Evolutionary conservation across 2,329 filamentous ascomycete species (phyloP).

Genomic region (Talaromyces pinophilus): DNA sequence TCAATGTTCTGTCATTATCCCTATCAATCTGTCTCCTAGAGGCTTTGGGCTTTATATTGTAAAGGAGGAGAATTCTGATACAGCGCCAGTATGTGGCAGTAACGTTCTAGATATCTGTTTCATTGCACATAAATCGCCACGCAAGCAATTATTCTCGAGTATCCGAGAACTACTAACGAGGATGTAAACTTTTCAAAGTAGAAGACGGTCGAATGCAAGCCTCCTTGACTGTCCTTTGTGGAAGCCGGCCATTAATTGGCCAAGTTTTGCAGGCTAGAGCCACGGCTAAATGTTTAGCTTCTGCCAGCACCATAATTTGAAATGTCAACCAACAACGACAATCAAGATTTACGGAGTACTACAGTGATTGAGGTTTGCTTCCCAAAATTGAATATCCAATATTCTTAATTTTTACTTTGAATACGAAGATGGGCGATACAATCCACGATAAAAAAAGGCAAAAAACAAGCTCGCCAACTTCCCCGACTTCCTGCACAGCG

Average conservation of each 20-base stretch:
- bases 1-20: background rate
- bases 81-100: background rate
- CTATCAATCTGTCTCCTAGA: background rate
- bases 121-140: background rate
- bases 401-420: too few relatives aligned
- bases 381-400: background rate
- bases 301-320: background rate
- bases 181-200: background rate
- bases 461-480: background rate
- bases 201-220: background rate
- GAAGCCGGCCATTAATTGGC: background rate
- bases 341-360: background rate
- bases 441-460: background rate
- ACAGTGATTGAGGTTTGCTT: background rate
- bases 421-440: background rate
- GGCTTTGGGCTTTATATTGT: background rate
- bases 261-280: background rate
- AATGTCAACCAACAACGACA: background rate
- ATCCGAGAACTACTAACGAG: background rate
- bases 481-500: slow-evolving; percentile 8
- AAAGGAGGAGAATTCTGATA: background rate
- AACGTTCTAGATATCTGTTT: background rate
- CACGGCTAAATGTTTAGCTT: background rate
- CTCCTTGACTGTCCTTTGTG: background rate
- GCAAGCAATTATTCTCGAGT: background rate